Evolutionary conservation across 495 filamentous ascomycete genomes (phyloP).

Genomic region (Cairneyella variabilis): DNA sequence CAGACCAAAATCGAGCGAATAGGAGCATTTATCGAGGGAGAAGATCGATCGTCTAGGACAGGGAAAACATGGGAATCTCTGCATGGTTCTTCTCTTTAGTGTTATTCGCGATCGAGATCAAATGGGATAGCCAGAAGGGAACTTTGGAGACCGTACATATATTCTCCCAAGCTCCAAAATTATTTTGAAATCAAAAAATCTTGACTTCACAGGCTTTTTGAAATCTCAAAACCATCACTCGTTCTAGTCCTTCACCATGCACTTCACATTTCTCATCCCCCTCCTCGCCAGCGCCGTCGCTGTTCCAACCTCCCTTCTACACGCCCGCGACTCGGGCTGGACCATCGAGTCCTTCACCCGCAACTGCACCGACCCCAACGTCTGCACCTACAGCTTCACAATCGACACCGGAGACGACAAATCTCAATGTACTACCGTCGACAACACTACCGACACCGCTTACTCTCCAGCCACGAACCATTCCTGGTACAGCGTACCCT

Average conservation of each 20-base stretch:
- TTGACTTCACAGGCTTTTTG: too few species aligned
- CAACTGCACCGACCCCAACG: neutral
- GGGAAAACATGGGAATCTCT: too few species aligned
- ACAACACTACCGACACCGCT: neutral
- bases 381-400: constrained; percentile 9
- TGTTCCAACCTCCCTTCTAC: neutral
- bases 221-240: neutral
- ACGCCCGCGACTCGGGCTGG: neutral
- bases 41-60: too few species aligned
- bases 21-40: too few species aligned
- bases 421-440: neutral
- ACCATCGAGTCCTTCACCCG: constrained; percentile 9
- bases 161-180: neutral
- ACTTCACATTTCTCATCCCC: neutral
- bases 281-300: neutral
- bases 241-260: neutral
- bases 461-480: neutral
- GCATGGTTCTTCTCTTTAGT: too few species aligned
- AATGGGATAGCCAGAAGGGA: too few species aligned
- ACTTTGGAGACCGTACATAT: too few species aligned
- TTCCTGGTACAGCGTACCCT: constrained; percentile 6
- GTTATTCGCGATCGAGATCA: too few species aligned
- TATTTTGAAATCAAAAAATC: neutral
- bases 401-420: neutral
- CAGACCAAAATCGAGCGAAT: too few species aligned